Evolutionary conservation across 768 basidiomycete species (phyloP).

Genomic region (Termitomyces sp.): DNA sequence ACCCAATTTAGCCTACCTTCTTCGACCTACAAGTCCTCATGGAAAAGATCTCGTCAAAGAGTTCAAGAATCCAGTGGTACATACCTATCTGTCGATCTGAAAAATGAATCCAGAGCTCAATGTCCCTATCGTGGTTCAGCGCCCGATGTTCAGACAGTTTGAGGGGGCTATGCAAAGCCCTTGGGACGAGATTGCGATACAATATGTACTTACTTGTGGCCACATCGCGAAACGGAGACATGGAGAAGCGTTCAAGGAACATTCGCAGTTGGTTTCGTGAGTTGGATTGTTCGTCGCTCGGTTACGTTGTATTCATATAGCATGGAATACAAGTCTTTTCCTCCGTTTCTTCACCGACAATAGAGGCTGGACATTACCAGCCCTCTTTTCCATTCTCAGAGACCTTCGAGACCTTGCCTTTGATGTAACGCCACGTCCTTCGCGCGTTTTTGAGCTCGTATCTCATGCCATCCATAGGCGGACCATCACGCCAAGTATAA

Average conservation of each 20-base stretch:
- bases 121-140: constrained; percentile 19
- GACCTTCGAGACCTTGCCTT: constrained; percentile 85
- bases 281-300: constrained; percentile 26
- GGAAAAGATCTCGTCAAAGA: constrained; percentile 74
- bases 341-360: constrained; percentile 77
- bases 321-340: constrained; percentile 48
- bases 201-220: constrained; percentile 74
- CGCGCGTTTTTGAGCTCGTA: not conserved
- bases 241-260: constrained; percentile 77
- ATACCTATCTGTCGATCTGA: constrained; percentile 10
- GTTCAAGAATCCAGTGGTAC: constrained; percentile 54
- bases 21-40: constrained; percentile 74
- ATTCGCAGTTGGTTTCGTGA: constrained; percentile 72
- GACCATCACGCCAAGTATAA: constrained; percentile 58
- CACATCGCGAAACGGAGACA: constrained; percentile 65
- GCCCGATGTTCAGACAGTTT: constrained; percentile 40
- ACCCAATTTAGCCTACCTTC: constrained; percentile 65
- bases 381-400: constrained; percentile 74
- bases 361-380: constrained; percentile 84
- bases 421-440: constrained; percentile 48
- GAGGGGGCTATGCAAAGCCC: constrained; percentile 65
- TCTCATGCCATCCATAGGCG: constrained; percentile 36
- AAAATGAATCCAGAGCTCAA: not conserved
- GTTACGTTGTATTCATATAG: not conserved
- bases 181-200: constrained; percentile 85